Conservation (phyloP, 305 asterid genomes). For the Fraxinus paxiana region DNA sequence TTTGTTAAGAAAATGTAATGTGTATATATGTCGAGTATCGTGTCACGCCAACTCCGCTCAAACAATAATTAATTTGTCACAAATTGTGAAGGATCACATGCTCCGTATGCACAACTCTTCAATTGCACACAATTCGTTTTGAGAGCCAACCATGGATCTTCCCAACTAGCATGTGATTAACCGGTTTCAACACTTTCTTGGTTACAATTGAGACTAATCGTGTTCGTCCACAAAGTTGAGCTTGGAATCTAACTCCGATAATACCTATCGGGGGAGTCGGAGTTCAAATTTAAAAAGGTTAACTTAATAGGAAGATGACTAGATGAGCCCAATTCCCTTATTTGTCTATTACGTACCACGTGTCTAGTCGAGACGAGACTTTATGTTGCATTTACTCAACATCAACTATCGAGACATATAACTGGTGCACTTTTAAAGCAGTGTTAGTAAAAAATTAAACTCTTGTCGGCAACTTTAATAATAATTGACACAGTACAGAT, state of each 20-base stretch:
- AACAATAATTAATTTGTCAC: background rate
- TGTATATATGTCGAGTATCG: background rate
- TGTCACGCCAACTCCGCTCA: background rate
- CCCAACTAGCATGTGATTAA: background rate
- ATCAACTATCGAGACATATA: background rate
- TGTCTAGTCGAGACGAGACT: background rate
- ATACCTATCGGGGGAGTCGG: background rate
- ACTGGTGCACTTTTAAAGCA: background rate
- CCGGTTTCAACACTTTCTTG: background rate
- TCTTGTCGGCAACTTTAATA: constrained; percentile 13
- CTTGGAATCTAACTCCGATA: background rate
- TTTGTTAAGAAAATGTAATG: background rate
- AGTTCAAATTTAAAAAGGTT: too few species aligned
- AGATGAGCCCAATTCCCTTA: background rate
- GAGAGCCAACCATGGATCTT: background rate
- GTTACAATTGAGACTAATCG: background rate
- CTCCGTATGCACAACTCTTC: background rate
- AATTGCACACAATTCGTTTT: background rate
- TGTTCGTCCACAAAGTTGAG: background rate
- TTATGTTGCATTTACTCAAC: background rate
- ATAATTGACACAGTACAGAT: background rate
- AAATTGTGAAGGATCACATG: background rate
- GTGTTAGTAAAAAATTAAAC: background rate
- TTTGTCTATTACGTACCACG: background rate
- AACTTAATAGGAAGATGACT: background rate